Percentiles rank a stretch among this genome's conserved stretches.
phyloP scores from a whole-genome alignment of 2,329 filamentous ascomycete genomes.

The Chrysoporthe deuterocubensis region DNA sequence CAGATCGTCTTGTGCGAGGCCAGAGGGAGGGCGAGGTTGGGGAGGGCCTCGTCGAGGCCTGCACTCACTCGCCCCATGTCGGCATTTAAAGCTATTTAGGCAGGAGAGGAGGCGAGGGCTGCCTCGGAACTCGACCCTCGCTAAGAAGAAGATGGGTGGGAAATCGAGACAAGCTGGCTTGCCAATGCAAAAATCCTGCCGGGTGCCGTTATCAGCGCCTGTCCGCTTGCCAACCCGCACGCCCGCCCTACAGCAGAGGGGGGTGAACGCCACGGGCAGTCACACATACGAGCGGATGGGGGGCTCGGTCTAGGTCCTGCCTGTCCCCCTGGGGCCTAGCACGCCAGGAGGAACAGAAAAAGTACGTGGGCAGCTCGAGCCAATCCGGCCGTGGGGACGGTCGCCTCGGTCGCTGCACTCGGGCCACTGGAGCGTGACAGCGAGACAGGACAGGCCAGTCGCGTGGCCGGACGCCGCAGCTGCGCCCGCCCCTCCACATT shows the following conservation, averaged over 20 bases:
- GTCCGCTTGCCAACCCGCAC: neutral
- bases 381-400: neutral
- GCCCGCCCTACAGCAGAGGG: neutral
- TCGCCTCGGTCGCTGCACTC: neutral
- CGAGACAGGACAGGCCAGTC: conserved; percentile 14
- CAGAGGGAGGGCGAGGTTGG: neutral
- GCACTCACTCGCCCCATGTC: conserved; percentile 10
- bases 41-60: neutral
- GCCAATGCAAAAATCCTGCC: neutral
- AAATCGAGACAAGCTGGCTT: neutral
- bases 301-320: neutral
- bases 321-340: neutral
- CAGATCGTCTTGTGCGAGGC: neutral
- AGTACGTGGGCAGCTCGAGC: neutral
- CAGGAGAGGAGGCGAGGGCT: conserved; percentile 10
- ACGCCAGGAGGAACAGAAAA: neutral
- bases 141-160: conserved; percentile 4
- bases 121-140: neutral
- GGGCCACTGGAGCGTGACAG: neutral
- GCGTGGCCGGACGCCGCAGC: conserved; percentile 9
- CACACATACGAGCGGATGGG: neutral
- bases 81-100: conserved; percentile 5
- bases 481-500: neutral
- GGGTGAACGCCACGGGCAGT: conserved; percentile 5
- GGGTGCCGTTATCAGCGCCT: conserved; percentile 8